Conservation (phyloP, 1,139 yeast genomes). For the Eremothecium gossypii region DNA sequence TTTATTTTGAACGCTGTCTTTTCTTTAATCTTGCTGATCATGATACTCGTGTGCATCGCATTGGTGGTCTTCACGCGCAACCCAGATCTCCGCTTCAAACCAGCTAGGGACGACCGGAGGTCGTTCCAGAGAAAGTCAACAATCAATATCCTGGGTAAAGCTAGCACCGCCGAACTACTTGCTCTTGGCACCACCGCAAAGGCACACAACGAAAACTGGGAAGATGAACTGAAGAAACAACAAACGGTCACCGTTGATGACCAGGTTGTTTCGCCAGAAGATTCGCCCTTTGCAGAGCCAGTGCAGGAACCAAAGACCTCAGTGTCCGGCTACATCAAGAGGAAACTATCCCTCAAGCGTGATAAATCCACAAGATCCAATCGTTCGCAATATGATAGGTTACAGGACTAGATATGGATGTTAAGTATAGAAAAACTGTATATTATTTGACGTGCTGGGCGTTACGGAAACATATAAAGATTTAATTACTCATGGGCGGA, state of each 20-base stretch:
- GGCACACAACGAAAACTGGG: constrained; percentile 65
- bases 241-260: background rate
- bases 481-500: no score
- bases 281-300: background rate
- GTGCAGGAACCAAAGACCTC: background rate
- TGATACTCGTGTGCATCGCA: constrained; percentile 49
- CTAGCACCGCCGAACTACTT: constrained; percentile 48
- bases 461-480: no score
- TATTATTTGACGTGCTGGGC: no score
- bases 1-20: constrained; percentile 72
- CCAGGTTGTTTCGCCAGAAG: background rate
- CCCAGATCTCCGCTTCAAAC: constrained; percentile 76
- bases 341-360: constrained; percentile 19
- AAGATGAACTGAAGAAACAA: constrained; percentile 40
- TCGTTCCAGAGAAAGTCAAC: constrained; percentile 59
- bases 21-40: constrained; percentile 51
- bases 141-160: constrained; percentile 26
- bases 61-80: constrained; percentile 58
- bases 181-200: constrained; percentile 46
- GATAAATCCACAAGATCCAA: constrained; percentile 10
- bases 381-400: background rate
- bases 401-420: no score
- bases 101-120: constrained; percentile 75
- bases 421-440: no score
- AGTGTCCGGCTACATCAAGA: constrained; percentile 7